Percentiles rank a stretch among this genome's conserved stretches.
These are phyloP conservation scores for Sclerotiophoma versabilis DNA, from an alignment of 2,329 filamentous ascomycete genomes.

Conservation along the genomic window DNA sequence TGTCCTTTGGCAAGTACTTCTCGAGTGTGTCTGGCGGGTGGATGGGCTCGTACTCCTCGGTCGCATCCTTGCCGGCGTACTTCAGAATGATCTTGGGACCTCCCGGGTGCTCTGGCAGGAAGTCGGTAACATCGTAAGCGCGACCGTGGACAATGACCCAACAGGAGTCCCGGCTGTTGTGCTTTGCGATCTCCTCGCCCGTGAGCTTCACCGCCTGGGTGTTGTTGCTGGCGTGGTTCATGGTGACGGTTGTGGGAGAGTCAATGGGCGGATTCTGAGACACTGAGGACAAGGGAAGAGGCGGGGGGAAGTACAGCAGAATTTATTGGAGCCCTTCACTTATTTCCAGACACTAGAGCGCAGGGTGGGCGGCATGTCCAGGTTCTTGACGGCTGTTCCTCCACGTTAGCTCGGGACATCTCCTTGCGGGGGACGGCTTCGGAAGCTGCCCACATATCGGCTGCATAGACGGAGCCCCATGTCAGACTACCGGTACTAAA, in stretches of 20 bases:
- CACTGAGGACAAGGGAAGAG: constrained; percentile 1
- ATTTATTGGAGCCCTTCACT: constrained; percentile 7
- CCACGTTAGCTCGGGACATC: constrained; percentile 40
- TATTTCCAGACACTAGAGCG: constrained; percentile 33
- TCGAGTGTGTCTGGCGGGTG: constrained; percentile 57
- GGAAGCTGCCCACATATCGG: constrained; percentile 16
- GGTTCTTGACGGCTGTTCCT: constrained; percentile 41
- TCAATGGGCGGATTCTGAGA: constrained; percentile 6
- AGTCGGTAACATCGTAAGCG: constrained; percentile 72
- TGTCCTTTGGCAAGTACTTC: constrained; percentile 53
- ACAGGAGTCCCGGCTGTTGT: constrained; percentile 79
- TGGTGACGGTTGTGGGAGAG: constrained; percentile 34
- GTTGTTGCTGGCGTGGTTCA: constrained; percentile 54
- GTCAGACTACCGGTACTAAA: background rate
- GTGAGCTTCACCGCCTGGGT: constrained; percentile 54
- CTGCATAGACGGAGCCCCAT: constrained; percentile 13
- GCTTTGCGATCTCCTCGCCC: constrained; percentile 65
- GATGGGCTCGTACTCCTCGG: constrained; percentile 61
- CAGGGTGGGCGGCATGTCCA: constrained; percentile 32
- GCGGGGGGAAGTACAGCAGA: constrained; percentile 9
- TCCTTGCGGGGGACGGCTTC: constrained; percentile 32
- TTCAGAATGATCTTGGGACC: constrained; percentile 91
- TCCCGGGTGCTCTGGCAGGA: constrained; percentile 69
- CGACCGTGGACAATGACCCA: constrained; percentile 74
- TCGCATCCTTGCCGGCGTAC: constrained; percentile 62